Conservation (phyloP, 192 early-diverging fungal species). For the Geranomyces michiganensis region DNA sequence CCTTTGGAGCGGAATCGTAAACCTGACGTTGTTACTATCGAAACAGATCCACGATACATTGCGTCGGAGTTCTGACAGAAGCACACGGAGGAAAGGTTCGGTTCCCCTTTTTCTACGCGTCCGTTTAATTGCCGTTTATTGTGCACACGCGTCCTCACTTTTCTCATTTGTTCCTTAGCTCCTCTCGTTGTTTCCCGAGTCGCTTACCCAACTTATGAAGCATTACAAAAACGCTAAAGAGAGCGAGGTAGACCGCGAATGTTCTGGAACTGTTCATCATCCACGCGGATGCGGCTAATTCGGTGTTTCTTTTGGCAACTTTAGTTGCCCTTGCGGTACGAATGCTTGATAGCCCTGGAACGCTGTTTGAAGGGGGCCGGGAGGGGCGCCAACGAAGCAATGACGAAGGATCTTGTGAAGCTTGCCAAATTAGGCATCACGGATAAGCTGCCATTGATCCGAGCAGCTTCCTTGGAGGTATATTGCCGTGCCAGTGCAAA, state of each 20-base stretch:
- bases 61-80: constrained; percentile 78
- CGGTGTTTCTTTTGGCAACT: no score
- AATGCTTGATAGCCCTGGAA: constrained; percentile 67
- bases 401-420: constrained; percentile 74
- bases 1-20: not conserved
- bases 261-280: no score
- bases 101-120: not conserved
- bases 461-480: constrained; percentile 70
- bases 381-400: constrained; percentile 68
- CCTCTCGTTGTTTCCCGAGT: constrained; percentile 71
- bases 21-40: constrained; percentile 5
- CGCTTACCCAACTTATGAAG: constrained; percentile 63
- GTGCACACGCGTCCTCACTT: no score
- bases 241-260: constrained; percentile 57
- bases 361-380: constrained; percentile 74
- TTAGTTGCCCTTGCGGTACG: constrained; percentile 66
- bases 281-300: no score
- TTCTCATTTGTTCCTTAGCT: no score
- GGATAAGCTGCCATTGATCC: constrained; percentile 74
- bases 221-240: constrained; percentile 69
- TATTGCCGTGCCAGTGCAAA: not conserved
- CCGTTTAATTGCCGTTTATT: no score
- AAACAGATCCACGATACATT: constrained; percentile 75
- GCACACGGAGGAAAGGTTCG: constrained; percentile 71
- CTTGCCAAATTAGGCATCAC: constrained; percentile 60